phyloP scores from a whole-genome alignment of 805 yeast species.

The Priceomyces haplophilus region DNA sequence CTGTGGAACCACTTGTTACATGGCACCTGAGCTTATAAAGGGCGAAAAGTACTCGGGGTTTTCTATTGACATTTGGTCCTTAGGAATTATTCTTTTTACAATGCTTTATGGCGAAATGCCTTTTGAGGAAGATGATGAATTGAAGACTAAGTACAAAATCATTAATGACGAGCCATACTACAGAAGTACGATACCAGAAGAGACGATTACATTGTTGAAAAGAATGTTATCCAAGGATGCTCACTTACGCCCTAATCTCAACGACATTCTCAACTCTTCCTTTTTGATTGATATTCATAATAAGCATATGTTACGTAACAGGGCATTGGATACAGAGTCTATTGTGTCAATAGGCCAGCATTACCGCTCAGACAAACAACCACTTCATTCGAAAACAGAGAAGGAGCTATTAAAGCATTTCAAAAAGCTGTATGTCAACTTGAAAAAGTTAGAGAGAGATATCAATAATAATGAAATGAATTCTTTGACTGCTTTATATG shows the following conservation, averaged over 20 bases:
- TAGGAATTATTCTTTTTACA: conserved; percentile 86
- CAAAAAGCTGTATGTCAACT: conserved; percentile 60
- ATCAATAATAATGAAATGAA: conserved; percentile 63
- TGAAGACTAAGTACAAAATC: conserved; percentile 57
- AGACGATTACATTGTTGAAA: conserved; percentile 50
- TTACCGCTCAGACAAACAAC: conserved; percentile 28
- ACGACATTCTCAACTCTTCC: conserved; percentile 35
- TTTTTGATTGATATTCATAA: conserved; percentile 34
- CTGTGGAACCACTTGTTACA: conserved; percentile 92
- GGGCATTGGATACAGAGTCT: conserved; percentile 31
- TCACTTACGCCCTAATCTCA: conserved; percentile 49
- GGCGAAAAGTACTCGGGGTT: conserved; percentile 73
- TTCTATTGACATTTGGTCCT: conserved; percentile 85
- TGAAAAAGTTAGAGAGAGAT: conserved; percentile 54
- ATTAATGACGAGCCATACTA: conserved; percentile 63
- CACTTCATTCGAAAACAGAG: conserved; percentile 61
- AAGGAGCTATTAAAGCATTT: conserved; percentile 57
- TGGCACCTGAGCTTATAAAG: conserved; percentile 89
- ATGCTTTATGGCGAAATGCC: conserved; percentile 87
- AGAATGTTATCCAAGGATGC: conserved; percentile 67
- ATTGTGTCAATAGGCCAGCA: conserved; percentile 39
- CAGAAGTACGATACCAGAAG: conserved; percentile 44
- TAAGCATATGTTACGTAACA: conserved; percentile 18
- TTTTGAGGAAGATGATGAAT: conserved; percentile 79
- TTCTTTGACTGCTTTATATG: conserved; percentile 73